Evolutionary conservation across 495 filamentous ascomycete genomes (phyloP).

Genomic region (Usnea hakonensis): DNA sequence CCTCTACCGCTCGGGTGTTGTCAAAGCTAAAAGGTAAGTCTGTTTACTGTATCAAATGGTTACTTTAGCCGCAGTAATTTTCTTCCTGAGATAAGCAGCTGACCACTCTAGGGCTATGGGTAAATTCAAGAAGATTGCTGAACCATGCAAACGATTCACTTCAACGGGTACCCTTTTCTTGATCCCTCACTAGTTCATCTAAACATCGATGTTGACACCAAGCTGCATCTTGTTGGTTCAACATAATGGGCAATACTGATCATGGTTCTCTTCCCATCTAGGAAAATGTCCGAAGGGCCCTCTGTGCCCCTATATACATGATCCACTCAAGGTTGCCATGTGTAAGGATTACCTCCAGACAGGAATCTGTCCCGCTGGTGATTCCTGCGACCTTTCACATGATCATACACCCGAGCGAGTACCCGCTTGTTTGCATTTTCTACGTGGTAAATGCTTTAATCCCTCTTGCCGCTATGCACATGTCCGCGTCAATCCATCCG

Average conservation of each 20-base stretch:
- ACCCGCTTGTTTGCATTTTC: constrained; percentile 82
- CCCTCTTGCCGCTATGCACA: constrained; percentile 83
- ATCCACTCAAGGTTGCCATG: constrained; percentile 79
- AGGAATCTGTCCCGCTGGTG: constrained; percentile 70
- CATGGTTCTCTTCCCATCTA: constrained; percentile 38
- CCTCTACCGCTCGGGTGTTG: constrained; percentile 65
- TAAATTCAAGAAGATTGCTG: constrained; percentile 56
- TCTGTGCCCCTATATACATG: constrained; percentile 73
- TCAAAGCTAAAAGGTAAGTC: constrained; percentile 60
- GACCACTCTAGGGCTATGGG: constrained; percentile 14
- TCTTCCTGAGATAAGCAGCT: constrained; percentile 1
- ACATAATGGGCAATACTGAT: constrained; percentile 19
- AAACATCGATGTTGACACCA: constrained; percentile 4
- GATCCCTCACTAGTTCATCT: constrained; percentile 13
- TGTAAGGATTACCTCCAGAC: constrained; percentile 81
- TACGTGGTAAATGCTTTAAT: constrained; percentile 86
- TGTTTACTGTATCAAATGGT: background rate
- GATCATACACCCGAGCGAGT: constrained; percentile 77
- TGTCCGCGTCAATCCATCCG: constrained; percentile 69
- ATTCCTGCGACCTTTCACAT: constrained; percentile 89
- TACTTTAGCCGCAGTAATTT: background rate
- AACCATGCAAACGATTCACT: constrained; percentile 83
- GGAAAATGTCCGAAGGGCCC: constrained; percentile 77
- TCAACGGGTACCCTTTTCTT: constrained; percentile 71
- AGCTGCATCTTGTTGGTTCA: background rate